phyloP scores from a whole-genome alignment of 108 stramenopile genomes.

The Nannochloropsis oceanica region DNA sequence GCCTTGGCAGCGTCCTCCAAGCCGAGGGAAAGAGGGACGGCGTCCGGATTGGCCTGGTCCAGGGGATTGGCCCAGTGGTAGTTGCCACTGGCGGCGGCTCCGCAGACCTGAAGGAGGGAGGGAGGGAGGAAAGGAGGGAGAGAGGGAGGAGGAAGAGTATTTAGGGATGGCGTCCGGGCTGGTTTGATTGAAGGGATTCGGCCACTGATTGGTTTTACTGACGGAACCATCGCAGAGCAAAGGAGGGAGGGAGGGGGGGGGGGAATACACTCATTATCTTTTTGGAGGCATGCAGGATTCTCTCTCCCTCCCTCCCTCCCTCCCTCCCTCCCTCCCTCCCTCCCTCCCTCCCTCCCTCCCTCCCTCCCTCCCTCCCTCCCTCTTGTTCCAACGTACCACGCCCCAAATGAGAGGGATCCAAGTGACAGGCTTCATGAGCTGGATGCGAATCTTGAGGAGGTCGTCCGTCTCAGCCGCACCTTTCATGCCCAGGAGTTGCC shows the following conservation, averaged over 20 bases:
- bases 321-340: not conserved
- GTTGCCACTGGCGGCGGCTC: conserved; percentile 75
- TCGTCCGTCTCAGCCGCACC: conserved; percentile 36
- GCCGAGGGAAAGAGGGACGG: conserved; percentile 47
- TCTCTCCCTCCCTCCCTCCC: not conserved
- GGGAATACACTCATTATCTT: not conserved
- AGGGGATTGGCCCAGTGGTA: conserved; percentile 95
- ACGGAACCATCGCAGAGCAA: not conserved
- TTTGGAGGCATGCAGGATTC: not conserved
- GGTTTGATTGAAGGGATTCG: conserved; percentile 61
- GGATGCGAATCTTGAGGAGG: conserved; percentile 32
- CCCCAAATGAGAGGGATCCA: conserved; percentile 85
- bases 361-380: not conserved
- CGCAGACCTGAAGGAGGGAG: conserved; percentile 21
- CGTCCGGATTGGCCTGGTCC: conserved; percentile 2
- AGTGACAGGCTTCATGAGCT: conserved; percentile 40
- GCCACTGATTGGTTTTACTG: conserved; percentile 54
- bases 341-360: not conserved
- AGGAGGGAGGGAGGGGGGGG: not conserved
- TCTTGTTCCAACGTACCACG: conserved; percentile 45
- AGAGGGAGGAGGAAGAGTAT: not conserved
- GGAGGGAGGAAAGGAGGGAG: not conserved
- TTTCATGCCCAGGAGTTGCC: not conserved
- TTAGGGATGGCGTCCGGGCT: not conserved
- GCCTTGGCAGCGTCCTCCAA: conserved; percentile 60